Evolutionary conservation across 257 asterid species (phyloP), one percentile per base, ranked within the genome.

Genomic region (Mentha longifolia): DNA sequence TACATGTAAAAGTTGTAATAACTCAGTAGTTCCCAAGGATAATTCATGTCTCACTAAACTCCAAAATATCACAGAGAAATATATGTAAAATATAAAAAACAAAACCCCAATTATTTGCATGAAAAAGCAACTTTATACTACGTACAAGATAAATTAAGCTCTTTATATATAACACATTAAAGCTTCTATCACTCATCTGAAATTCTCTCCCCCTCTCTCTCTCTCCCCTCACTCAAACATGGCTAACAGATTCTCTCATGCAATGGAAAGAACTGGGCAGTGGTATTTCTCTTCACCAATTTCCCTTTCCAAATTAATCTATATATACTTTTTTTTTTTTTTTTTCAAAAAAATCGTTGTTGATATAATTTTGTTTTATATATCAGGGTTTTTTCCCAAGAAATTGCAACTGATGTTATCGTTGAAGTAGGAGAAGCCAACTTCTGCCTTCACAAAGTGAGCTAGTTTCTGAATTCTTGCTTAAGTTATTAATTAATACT

Each of bases 201-300:
- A 61, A 30, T 68, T 63, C 79, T 49, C 80, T 15, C 7, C 4
- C 17, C 15, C 9, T 2, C 55, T 49, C 55, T 51, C 14, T 14
- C 33, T 20, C 43, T 35, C 41, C 46, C 6, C 54, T 47, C 55
- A 6, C 14, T 39, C 25, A 30, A 19, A 68, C 65, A 84, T 86
- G 93, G 84, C 85, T 56, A 83, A 73, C 63, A 81, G 91, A 47
- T 76, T 76, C 61, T 83, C 96, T 61, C 82, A 76, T 55, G 97
- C 96, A 66, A 89, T 93, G 96, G 97, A 93, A 78, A 89, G 97
- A 79, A 93, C 97, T 77, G 98, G 98, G 55, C 92, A 91, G 74
- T 93, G 98, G 98, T 93, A 75, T 54, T 14, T 39, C 14, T 17
- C 14, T 45, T 59, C 3, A 37, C 58, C 5, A 49, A 9, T 7